These are phyloP conservation scores for Metschnikowia henanensis DNA, from an alignment of 805 yeast genomes.

Conservation along the genomic window DNA sequence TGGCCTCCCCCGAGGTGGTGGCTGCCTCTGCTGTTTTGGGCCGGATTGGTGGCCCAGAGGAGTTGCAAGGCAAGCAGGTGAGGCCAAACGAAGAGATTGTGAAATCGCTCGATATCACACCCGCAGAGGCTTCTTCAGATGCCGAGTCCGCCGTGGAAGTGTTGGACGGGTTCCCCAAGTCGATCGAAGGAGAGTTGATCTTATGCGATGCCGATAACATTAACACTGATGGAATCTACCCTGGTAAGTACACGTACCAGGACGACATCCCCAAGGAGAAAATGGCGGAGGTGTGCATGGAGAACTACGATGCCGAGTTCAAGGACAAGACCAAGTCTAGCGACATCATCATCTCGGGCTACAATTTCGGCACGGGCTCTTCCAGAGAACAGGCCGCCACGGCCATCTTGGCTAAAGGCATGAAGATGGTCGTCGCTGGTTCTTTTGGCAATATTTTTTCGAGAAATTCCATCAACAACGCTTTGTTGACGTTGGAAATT, in stretches of 20 bases:
- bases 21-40: slow-evolving; percentile 99
- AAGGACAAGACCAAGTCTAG: slow-evolving; percentile 77
- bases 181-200: slow-evolving; percentile 87
- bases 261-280: slow-evolving; percentile 93
- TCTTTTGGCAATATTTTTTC: slow-evolving; percentile 97
- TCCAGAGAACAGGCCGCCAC: slow-evolving; percentile 99
- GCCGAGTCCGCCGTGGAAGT: slow-evolving; percentile 58
- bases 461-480: slow-evolving; percentile 95
- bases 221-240: slow-evolving; percentile 98
- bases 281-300: slow-evolving; percentile 99
- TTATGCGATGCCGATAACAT: slow-evolving; percentile 96
- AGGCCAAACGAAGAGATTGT: slow-evolving; percentile 51
- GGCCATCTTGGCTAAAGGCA: slow-evolving; percentile 92
- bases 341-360: slow-evolving; percentile 90
- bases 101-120: slow-evolving; percentile 33
- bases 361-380: slow-evolving; percentile 97
- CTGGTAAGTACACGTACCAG: slow-evolving; percentile 98
- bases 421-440: slow-evolving; percentile 91
- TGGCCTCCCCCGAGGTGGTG: slow-evolving; percentile 97
- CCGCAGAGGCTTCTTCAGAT: slow-evolving; percentile 27
- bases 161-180: slow-evolving; percentile 86
- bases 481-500: slow-evolving; percentile 87
- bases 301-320: slow-evolving; percentile 93
- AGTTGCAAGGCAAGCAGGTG: slow-evolving; percentile 58
- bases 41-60: slow-evolving; percentile 89